phyloP scores from a whole-genome alignment of 2,329 filamentous ascomycete genomes.

The Penicillium digitatum region DNA sequence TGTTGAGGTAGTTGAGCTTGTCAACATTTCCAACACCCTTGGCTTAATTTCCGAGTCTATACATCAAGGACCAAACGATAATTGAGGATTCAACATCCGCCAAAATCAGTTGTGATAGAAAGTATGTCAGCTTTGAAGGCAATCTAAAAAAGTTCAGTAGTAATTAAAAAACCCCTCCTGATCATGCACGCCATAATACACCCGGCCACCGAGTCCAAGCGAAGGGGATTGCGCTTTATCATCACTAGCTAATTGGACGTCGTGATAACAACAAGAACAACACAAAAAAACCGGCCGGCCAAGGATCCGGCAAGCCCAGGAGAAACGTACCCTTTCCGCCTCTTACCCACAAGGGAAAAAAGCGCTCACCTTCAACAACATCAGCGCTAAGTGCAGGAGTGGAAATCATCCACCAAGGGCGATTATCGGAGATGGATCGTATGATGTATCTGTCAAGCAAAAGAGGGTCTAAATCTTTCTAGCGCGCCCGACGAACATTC shows the following conservation, averaged over 20 bases:
- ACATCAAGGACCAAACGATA: too few species aligned
- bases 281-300: background rate
- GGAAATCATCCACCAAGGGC: background rate
- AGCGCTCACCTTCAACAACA: background rate
- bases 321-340: background rate
- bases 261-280: background rate
- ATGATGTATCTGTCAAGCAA: background rate
- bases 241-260: background rate
- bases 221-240: background rate
- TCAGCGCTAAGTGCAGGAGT: background rate
- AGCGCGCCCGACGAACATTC: background rate
- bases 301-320: background rate
- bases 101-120: background rate
- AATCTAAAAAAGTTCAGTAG: background rate
- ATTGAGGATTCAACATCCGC: too few species aligned
- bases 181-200: background rate
- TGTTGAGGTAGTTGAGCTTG: too few species aligned
- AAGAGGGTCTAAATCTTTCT: background rate
- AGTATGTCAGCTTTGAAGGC: background rate
- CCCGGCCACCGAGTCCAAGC: background rate
- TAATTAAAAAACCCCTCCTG: too few species aligned
- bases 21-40: too few species aligned
- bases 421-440: background rate
- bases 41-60: too few species aligned
- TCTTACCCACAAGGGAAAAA: background rate